Base-by-base conservation (phyloP, 2,329 filamentous ascomycete species). In the Davidsoniella eucalypti region DNA sequence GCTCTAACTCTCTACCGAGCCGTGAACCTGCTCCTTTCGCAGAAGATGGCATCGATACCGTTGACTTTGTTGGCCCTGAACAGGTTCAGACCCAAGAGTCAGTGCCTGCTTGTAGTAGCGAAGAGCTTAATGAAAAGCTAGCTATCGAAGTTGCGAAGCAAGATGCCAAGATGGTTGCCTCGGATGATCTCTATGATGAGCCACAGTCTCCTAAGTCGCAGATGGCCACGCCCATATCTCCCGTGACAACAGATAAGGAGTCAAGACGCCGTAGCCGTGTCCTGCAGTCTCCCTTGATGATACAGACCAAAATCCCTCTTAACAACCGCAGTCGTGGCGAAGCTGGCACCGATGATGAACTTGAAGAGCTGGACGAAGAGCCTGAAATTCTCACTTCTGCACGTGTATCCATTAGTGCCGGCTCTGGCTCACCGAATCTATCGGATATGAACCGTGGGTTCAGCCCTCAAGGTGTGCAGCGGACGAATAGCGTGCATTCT, bases 311-410 rank as follows among this genome's bases (percentile, higher is more conserved):
- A 9, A 44, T 47, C 16, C 52, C 51, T 12, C 39, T 46, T 8
- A 45, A 48, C 6, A 39, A 41, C 14, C 40, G 45, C 17, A 23
- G 40, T 12, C 52, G 44, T 44, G 37, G 21, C 36, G 52, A 53
- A 14, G 26, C 51, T 18, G 52, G 54, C 5, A 36, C 45, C 4
- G 62, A 64, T 1, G 62, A 65, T 2, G 59, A 63, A 1, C 58
- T 67, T 53, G 57, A 69, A 4, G 55, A 61, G 8, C 54, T 55
- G 56, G 18, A 57, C 66, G 60, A 75, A 60, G 73, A 75, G 56
- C 71, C 73, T 2, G 66, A 76, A 56, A 74, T 78, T 26, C 55
- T 78, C 50, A 78, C 71, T 0, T 75, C 74, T 0, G 69, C 73
- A 3, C 66, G 75, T 36, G 66, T 78, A 7, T 78, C 75, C 3